Conservation (phyloP, 192 early-diverging fungal genomes). For the Coemansia erecta region DNA sequence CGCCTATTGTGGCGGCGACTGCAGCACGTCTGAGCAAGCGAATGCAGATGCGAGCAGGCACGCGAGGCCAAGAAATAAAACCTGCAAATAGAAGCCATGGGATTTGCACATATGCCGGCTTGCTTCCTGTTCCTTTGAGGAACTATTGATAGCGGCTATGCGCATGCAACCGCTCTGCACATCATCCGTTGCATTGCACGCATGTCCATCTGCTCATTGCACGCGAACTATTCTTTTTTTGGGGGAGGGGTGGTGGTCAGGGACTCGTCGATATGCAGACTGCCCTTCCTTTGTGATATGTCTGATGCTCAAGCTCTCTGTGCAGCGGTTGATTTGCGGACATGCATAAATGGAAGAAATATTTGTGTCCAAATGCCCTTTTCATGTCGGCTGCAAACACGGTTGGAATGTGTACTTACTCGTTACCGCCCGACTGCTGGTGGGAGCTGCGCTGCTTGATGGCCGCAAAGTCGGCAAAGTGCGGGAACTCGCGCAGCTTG, state of each 20-base stretch:
- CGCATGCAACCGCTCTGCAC: constrained; percentile 3
- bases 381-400: background rate
- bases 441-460: constrained; percentile 36
- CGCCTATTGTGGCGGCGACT: too few relatives aligned
- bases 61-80: too few relatives aligned
- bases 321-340: constrained; percentile 9
- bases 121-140: background rate
- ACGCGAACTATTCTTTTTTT: background rate
- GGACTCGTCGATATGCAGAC: too few relatives aligned
- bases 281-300: background rate
- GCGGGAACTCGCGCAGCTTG: constrained; percentile 54
- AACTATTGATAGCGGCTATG: constrained; percentile 8
- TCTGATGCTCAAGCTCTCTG: background rate
- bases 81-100: background rate
- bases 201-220: background rate
- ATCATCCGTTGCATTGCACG: background rate
- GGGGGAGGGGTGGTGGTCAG: too few relatives aligned
- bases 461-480: constrained; percentile 40
- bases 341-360: background rate
- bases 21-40: too few relatives aligned
- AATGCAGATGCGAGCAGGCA: too few relatives aligned
- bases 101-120: background rate
- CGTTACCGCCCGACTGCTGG: constrained; percentile 19
- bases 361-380: too few relatives aligned
- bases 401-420: constrained; percentile 32